Evolutionary conservation across 352 stramenopile species (phyloP), one percentile per base, ranked within the genome.

Genomic region (Phytophthora litchii): DNA sequence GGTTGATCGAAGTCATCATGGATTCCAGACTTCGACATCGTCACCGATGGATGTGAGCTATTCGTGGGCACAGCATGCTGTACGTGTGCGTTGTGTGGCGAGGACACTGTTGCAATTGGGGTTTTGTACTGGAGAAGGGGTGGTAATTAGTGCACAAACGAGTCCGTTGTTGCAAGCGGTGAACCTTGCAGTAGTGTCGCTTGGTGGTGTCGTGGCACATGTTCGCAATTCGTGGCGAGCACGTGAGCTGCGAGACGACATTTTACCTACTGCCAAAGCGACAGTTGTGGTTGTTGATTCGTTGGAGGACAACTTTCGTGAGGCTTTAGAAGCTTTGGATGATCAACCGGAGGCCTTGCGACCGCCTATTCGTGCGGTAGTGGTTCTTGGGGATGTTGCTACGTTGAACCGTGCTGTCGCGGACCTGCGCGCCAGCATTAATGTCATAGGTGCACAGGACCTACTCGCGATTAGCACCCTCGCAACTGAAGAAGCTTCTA

Each of bases 231-330:
- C 69, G 9, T 94, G 84, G 84, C 77, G 58, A 13, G 36, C 67
- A 0, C 31, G 63, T 0, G 84, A 94, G 40, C 64, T 94, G 21
- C 55, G 64, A 5, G 54, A 81, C 14, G 37, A 76, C 27, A 78
- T 94, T 46, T 80, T 92, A 4, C 72, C 77, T 8, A 68, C 63
- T 11, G 72, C 77, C 7, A 74, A 76, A 19, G 77, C 82, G 14
- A 75, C 76, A 12, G 35, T 94, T 1, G 47, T 94, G 11, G 70
- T 92, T 11, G 47, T 94, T 10, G 84, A 94, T 50, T 35, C 56
- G 14, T 59, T 90, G 14, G 56, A 79, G 3, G 52, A 67, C 9
- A 82, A 80, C 40, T 85, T 92, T 25, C 47, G 72, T 12, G 55
- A 77, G 31, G 77, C 62, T 21, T 27, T 77, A 25, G 61, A 60